Evolutionary conservation across 2,329 filamentous ascomycete species (phyloP).

Genomic region (Venturia oleaginea): DNA sequence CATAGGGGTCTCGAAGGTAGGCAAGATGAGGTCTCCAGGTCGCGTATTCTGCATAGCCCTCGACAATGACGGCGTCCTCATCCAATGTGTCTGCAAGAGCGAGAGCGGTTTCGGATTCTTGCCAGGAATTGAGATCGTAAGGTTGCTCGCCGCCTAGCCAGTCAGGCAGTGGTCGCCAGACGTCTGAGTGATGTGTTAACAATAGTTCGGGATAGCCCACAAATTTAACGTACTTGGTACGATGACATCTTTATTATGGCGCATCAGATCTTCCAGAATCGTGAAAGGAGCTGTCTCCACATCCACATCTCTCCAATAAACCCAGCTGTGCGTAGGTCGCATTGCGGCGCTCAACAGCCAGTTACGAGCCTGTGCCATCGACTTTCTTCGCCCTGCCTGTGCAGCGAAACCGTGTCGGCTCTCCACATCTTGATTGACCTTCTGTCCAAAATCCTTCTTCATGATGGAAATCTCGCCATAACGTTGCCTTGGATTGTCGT

Average conservation of each 20-base stretch:
- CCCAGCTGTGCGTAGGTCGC: slow-evolving; percentile 94
- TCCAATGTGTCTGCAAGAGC: slow-evolving; percentile 90
- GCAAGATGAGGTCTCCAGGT: slow-evolving; percentile 97
- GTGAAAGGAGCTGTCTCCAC: slow-evolving; percentile 96
- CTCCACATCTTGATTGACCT: slow-evolving; percentile 95
- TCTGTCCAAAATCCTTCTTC: slow-evolving; percentile 97
- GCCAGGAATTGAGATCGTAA: slow-evolving; percentile 98
- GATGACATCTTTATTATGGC: slow-evolving; percentile 97
- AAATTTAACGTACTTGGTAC: slow-evolving; percentile 71
- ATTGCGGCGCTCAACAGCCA: slow-evolving; percentile 92
- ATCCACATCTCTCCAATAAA: slow-evolving; percentile 98
- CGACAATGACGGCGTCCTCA: slow-evolving; percentile 96
- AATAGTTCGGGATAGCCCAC: background rate
- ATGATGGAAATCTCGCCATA: slow-evolving; percentile 97
- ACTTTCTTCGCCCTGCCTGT: slow-evolving; percentile 83
- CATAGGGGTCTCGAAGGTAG: slow-evolving; percentile 92
- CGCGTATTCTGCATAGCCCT: slow-evolving; percentile 97
- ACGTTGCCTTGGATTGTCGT: slow-evolving; percentile 68
- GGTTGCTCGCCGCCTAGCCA: slow-evolving; percentile 98
- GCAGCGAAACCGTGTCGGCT: slow-evolving; percentile 95
- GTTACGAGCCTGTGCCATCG: slow-evolving; percentile 96
- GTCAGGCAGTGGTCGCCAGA: slow-evolving; percentile 96
- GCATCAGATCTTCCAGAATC: slow-evolving; percentile 95
- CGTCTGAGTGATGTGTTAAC: slow-evolving; percentile 40
- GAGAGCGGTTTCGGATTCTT: slow-evolving; percentile 94